Evolutionary conservation across 352 stramenopile species (phyloP).

Genomic region (Phytopythium delawarense): DNA sequence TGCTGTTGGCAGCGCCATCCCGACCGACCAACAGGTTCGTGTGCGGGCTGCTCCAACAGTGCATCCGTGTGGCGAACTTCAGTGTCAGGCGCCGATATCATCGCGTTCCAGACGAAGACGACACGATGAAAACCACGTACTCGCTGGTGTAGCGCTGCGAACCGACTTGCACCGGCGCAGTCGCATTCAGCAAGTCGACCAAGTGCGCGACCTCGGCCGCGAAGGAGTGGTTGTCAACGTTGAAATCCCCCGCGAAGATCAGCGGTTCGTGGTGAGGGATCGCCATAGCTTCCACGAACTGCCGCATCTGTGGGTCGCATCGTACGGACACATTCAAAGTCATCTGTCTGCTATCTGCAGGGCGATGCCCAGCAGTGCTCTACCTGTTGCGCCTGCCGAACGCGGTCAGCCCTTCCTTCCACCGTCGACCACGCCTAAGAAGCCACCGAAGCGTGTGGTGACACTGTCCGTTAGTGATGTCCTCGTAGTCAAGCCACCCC

Average conservation of each 20-base stretch:
- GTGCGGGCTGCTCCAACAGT: conserved; percentile 36
- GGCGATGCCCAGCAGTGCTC: neutral
- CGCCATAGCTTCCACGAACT: conserved; percentile 52
- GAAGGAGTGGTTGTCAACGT: conserved; percentile 82
- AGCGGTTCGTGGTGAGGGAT: conserved; percentile 74
- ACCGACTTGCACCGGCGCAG: conserved; percentile 41
- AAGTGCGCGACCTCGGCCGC: conserved; percentile 60
- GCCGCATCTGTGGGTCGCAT: conserved; percentile 35
- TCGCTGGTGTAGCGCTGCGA: conserved; percentile 76
- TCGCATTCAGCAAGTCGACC: conserved; percentile 45
- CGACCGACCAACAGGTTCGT: conserved; percentile 78
- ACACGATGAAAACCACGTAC: conserved; percentile 26
- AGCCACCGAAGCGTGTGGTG: neutral
- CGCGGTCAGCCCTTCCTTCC: conserved; percentile 50
- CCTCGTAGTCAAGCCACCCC: neutral
- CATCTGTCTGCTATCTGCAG: neutral
- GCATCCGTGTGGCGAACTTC: neutral
- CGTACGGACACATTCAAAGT: neutral
- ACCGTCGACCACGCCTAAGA: conserved; percentile 68
- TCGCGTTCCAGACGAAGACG: neutral
- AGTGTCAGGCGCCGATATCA: neutral
- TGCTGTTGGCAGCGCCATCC: conserved; percentile 67
- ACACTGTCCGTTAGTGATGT: neutral
- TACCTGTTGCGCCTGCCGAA: conserved; percentile 69
- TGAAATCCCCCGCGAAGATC: conserved; percentile 81